These are phyloP conservation scores for Elsinoe ampelina DNA, from an alignment of 2,329 filamentous ascomycete species.

Conservation along the genomic window DNA sequence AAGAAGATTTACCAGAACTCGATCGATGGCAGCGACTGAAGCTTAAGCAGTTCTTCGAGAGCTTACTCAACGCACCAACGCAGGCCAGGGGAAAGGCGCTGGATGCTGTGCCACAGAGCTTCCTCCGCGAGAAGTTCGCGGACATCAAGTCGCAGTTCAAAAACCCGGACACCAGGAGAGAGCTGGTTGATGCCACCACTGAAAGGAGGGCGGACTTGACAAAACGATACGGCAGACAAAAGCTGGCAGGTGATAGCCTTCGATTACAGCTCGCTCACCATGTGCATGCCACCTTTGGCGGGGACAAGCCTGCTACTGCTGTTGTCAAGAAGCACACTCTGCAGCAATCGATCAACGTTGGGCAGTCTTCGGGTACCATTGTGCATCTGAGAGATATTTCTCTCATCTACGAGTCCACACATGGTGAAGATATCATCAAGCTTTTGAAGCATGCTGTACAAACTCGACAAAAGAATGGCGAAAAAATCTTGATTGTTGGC, in stretches of 20 bases:
- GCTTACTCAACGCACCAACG: neutral
- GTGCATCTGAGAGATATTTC: constrained; percentile 71
- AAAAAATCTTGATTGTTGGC: constrained; percentile 69
- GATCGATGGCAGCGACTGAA: constrained; percentile 12
- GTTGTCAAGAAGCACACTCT: neutral
- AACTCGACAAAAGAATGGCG: constrained; percentile 59
- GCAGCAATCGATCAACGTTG: constrained; percentile 11
- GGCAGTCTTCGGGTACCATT: constrained; percentile 38
- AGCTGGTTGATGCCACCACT: constrained; percentile 1
- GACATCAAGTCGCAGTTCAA: constrained; percentile 7
- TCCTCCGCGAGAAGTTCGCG: constrained; percentile 10
- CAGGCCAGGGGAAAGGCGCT: neutral
- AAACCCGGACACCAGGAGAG: constrained; percentile 10
- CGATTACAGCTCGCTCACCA: constrained; percentile 11
- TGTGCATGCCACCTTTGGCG: neutral
- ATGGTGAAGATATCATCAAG: constrained; percentile 60
- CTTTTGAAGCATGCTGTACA: constrained; percentile 65
- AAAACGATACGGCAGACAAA: constrained; percentile 11
- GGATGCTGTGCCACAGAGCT: constrained; percentile 5
- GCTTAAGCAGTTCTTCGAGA: constrained; percentile 10
- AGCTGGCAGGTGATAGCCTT: constrained; percentile 9
- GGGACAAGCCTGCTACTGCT: constrained; percentile 11
- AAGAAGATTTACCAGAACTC: constrained; percentile 30
- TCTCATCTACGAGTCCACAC: constrained; percentile 60
- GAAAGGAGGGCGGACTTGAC: constrained; percentile 10